Conservation (phyloP, 257 asterid species). For the Nyctanthes arbortristis region DNA sequence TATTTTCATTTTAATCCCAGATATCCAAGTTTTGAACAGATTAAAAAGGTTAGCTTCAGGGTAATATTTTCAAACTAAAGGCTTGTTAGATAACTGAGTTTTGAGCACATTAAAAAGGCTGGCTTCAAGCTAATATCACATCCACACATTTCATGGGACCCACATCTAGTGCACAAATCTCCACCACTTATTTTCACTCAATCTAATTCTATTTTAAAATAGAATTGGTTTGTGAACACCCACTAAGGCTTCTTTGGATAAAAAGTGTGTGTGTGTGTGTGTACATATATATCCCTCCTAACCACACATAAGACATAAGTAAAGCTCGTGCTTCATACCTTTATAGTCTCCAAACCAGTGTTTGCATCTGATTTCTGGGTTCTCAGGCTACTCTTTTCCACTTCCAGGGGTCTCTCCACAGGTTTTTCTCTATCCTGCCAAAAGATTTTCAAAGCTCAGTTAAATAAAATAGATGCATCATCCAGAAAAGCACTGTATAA, state of each 20-base stretch:
- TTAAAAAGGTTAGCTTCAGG: not conserved
- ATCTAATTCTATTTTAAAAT: no score
- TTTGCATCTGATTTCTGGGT: conserved; percentile 31
- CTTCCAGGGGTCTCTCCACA: conserved; percentile 33
- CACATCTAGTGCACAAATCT: no score
- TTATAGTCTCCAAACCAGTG: conserved; percentile 37
- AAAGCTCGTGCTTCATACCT: conserved; percentile 40
- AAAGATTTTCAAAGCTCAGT: conserved; percentile 26
- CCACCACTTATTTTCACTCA: no score
- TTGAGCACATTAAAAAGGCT: not conserved
- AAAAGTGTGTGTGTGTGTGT: not conserved
- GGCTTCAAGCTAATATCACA: no score
- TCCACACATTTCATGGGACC: no score
- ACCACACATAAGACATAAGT: conserved; percentile 16
- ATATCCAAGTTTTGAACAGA: conserved; percentile 4
- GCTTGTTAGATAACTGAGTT: no score
- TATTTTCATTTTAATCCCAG: not conserved
- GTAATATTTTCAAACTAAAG: not conserved
- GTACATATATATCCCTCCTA: conserved; percentile 4
- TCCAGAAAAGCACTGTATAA: not conserved
- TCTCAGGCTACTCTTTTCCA: conserved; percentile 31
- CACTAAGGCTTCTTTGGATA: not conserved
- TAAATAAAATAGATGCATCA: not conserved
- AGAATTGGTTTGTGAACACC: no score
- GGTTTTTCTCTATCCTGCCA: conserved; percentile 58